Evolutionary conservation across 331 rosid genomes (phyloP).

Genomic region (Malus hybrid): DNA sequence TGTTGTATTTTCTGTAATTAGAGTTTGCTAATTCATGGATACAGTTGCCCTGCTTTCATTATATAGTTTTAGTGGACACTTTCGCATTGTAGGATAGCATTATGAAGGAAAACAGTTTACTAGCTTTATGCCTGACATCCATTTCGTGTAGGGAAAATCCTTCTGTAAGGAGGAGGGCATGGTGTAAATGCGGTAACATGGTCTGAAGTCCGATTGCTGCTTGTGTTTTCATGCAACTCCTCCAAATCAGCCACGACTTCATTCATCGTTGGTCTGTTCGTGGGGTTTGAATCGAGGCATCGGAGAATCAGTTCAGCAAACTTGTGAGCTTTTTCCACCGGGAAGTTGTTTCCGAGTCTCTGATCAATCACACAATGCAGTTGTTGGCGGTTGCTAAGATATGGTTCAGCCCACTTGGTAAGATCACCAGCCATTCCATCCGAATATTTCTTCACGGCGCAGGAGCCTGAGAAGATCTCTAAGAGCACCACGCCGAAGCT

Average conservation of each 20-base stretch:
- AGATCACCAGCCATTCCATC: slow-evolving; percentile 27
- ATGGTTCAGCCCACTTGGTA: slow-evolving; percentile 23
- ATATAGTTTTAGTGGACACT: not conserved
- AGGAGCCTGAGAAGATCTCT: slow-evolving; percentile 29
- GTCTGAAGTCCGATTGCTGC: not conserved
- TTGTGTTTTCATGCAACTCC: slow-evolving; percentile 13
- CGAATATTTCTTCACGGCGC: slow-evolving; percentile 25
- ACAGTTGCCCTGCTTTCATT: not conserved
- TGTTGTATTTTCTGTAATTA: not conserved
- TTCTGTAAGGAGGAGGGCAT: no score
- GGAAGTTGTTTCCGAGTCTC: slow-evolving; percentile 22
- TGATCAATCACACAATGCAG: slow-evolving; percentile 20
- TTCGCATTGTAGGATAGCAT: not conserved
- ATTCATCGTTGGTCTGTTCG: slow-evolving; percentile 26
- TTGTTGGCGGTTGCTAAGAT: slow-evolving; percentile 6
- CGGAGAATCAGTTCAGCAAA: slow-evolving; percentile 26
- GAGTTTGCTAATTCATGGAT: not conserved
- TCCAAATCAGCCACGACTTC: slow-evolving; percentile 28
- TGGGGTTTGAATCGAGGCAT: slow-evolving; percentile 27
- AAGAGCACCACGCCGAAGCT: slow-evolving; percentile 47
- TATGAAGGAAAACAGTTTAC: not conserved
- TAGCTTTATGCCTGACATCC: not conserved
- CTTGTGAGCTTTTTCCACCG: slow-evolving; percentile 21
- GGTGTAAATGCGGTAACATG: not conserved
- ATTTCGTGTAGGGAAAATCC: no score